Conservation (phyloP, 2,329 filamentous ascomycete genomes). For the Fusarium compactum region DNA sequence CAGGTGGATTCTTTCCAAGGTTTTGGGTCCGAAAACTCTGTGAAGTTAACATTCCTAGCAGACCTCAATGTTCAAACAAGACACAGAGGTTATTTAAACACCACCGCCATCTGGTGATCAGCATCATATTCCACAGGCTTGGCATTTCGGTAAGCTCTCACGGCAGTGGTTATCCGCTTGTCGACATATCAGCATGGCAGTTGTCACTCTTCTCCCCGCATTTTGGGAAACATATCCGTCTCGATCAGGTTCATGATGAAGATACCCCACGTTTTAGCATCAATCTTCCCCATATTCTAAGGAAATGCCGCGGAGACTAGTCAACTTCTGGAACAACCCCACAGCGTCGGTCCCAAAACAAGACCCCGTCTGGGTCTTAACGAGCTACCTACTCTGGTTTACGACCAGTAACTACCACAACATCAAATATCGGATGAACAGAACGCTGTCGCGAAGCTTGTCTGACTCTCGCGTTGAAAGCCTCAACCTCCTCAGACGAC, state of each 20-base stretch:
- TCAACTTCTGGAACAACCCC: conserved; percentile 12
- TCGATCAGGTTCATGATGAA: no score
- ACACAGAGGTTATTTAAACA: neutral
- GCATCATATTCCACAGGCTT: neutral
- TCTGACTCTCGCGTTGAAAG: conserved; percentile 47
- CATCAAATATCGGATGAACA: conserved; percentile 50
- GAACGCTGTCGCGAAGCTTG: conserved; percentile 41
- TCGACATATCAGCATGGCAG: neutral
- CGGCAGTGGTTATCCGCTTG: neutral
- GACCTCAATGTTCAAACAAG: neutral
- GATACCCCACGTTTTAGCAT: neutral
- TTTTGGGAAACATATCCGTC: neutral
- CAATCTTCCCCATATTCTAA: neutral
- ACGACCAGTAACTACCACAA: conserved; percentile 48
- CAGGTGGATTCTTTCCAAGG: rapidly evolving
- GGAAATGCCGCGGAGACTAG: conserved; percentile 17
- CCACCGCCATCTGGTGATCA: neutral
- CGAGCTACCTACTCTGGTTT: conserved; percentile 36
- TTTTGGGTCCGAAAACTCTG: no score
- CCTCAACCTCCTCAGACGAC: conserved; percentile 59
- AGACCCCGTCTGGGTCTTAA: neutral
- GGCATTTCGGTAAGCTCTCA: neutral
- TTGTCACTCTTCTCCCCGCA: neutral
- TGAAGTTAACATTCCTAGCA: neutral
- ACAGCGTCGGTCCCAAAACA: neutral